A percentile compares a stretch with the other conserved stretches of the same genome.
These are phyloP conservation scores for Plasmodium gonderi DNA, from an alignment of 169 alveolate genomes.

Conservation along the genomic window DNA sequence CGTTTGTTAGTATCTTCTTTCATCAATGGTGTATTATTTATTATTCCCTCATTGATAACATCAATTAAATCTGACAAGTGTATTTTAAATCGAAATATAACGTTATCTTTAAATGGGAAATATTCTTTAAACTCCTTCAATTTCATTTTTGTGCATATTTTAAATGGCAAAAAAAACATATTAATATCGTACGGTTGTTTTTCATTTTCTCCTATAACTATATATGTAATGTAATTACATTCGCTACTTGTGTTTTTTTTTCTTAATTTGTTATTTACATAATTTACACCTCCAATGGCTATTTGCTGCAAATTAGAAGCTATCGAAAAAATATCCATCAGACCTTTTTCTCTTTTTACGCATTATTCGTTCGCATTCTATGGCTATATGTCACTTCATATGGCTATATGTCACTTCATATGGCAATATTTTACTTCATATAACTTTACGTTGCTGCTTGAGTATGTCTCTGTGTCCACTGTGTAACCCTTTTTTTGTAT, in stretches of 20 bases:
- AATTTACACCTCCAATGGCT: constrained; percentile 71
- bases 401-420: neutral
- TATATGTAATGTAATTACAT: constrained; percentile 49
- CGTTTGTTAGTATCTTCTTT: neutral
- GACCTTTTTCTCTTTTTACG: neutral
- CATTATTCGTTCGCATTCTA: constrained; percentile 4
- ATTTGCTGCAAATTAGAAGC: constrained; percentile 75
- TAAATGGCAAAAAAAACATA: constrained; percentile 67
- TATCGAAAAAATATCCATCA: constrained; percentile 70
- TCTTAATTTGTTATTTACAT: constrained; percentile 51
- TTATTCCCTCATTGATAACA: constrained; percentile 59
- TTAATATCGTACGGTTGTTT: constrained; percentile 56
- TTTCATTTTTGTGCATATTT: constrained; percentile 24
- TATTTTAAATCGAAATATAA: constrained; percentile 59
- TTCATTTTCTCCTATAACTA: constrained; percentile 74
- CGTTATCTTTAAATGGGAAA: constrained; percentile 62
- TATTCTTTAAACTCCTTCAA: constrained; percentile 51
- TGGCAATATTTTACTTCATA: neutral
- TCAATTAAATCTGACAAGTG: constrained; percentile 48
- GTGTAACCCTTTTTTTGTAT: neutral
- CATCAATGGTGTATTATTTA: constrained; percentile 33
- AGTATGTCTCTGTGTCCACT: neutral
- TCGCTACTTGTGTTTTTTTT: constrained; percentile 11
- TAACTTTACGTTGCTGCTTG: no score
- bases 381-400: neutral